Conservation (phyloP, 1,284 basidiomycete genomes). For the Ganoderma lingzhi region DNA sequence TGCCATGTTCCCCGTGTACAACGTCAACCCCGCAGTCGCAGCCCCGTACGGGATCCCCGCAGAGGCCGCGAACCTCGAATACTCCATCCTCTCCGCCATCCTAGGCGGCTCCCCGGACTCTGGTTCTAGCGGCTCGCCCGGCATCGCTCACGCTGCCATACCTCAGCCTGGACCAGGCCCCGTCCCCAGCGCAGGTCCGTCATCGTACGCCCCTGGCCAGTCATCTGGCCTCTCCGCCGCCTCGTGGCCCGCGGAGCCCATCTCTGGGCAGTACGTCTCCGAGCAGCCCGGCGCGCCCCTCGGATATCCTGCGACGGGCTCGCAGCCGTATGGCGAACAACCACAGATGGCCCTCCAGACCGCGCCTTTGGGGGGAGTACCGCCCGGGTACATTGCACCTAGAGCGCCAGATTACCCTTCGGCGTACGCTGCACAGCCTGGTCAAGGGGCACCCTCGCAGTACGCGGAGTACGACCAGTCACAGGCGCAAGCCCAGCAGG, state of each 20-base stretch:
- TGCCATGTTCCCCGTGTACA: slow-evolving; percentile 60
- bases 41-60: slow-evolving; percentile 68
- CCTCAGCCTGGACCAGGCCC: slow-evolving; percentile 18
- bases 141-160: slow-evolving; percentile 41
- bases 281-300: slow-evolving; percentile 6
- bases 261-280: slow-evolving; percentile 16
- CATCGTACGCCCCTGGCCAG: slow-evolving; percentile 35
- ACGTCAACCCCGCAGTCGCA: slow-evolving; percentile 33
- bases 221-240: slow-evolving; percentile 44
- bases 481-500: slow-evolving; percentile 17
- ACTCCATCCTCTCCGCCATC: slow-evolving; percentile 92
- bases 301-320: slow-evolving; percentile 10
- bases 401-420: slow-evolving; percentile 23
- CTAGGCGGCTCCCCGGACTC: slow-evolving; percentile 78
- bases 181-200: slow-evolving; percentile 7
- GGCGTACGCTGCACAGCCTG: slow-evolving; percentile 21
- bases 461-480: slow-evolving; percentile 31
- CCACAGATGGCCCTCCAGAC: slow-evolving; percentile 47
- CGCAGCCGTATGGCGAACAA: slow-evolving; percentile 33
- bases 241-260: slow-evolving; percentile 53
- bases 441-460: slow-evolving; percentile 20
- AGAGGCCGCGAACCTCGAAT: slow-evolving; percentile 90
- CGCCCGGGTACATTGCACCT: slow-evolving; percentile 30
- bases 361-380: slow-evolving; percentile 21
- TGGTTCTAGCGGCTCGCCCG: slow-evolving; percentile 46